Percentiles rank a stretch among this genome's conserved stretches.
These are phyloP conservation scores for Trichoderma gamsii DNA, from an alignment of 495 filamentous ascomycete species.

Conservation along the genomic window DNA sequence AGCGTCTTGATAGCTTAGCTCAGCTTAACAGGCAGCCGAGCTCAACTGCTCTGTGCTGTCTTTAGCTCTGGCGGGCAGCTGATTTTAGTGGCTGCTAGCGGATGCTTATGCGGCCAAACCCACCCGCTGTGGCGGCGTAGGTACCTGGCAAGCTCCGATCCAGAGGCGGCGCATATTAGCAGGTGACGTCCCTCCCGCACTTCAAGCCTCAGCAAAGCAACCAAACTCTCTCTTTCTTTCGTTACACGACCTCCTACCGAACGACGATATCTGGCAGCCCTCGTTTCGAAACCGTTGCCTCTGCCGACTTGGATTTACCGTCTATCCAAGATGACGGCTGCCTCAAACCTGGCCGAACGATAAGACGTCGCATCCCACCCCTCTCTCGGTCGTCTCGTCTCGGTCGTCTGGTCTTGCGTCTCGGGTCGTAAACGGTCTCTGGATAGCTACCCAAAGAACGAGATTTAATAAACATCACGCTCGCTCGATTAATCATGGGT, in stretches of 20 bases:
- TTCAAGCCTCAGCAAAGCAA: not conserved
- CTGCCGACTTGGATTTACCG: not conserved
- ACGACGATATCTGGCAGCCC: not conserved
- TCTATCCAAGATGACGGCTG: not conserved
- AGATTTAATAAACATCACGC: not conserved
- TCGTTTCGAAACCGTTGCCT: not conserved
- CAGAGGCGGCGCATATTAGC: not conserved
- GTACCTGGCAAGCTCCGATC: not conserved
- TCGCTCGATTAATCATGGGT: constrained; percentile 59
- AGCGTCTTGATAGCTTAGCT: no score
- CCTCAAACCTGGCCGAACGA: constrained; percentile 2
- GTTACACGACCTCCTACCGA: not conserved
- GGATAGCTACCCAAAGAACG: not conserved
- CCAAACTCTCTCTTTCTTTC: not conserved
- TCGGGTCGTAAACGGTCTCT: not conserved
- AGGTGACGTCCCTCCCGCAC: constrained; percentile 1
- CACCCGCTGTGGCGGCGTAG: not conserved
- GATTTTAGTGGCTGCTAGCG: no score
- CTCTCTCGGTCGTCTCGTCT: not conserved
- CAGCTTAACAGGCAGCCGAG: no score
- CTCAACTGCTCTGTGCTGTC: no score
- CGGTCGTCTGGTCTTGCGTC: not conserved
- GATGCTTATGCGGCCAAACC: not conserved
- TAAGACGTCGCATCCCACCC: constrained; percentile 4
- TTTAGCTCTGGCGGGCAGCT: no score